These are phyloP conservation scores for Dioscorea cayenensis DNA, from an alignment of 116 monocot species.

Conservation along the genomic window DNA sequence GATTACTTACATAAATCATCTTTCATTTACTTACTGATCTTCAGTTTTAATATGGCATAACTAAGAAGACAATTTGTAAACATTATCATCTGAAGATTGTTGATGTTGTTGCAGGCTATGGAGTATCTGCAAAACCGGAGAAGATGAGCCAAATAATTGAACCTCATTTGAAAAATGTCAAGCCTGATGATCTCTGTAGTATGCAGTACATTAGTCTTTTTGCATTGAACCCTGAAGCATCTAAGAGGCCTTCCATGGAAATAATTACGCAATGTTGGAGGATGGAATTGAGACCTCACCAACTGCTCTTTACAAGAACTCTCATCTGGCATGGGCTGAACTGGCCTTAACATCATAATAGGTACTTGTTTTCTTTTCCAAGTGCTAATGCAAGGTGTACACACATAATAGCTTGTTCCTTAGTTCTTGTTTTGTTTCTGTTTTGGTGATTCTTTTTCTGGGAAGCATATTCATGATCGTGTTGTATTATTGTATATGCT, in stretches of 20 bases:
- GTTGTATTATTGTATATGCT: not conserved
- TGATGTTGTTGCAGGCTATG: constrained; percentile 40
- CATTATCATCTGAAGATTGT: not conserved
- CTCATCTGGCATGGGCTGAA: constrained; percentile 77
- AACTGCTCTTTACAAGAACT: constrained; percentile 46
- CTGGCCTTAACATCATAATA: constrained; percentile 41
- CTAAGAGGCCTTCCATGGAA: constrained; percentile 81
- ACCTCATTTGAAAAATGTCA: constrained; percentile 59
- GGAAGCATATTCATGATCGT: not conserved
- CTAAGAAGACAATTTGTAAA: not conserved
- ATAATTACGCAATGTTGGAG: constrained; percentile 72
- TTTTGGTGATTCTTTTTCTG: not conserved
- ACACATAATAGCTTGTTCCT: not conserved
- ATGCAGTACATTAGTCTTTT: constrained; percentile 59
- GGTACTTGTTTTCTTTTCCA: not conserved
- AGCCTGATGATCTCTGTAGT: constrained; percentile 50
- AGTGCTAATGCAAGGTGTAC: constrained; percentile 15
- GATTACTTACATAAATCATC: not conserved
- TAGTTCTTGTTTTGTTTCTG: not conserved
- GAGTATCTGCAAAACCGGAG: constrained; percentile 50
- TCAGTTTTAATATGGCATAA: not conserved
- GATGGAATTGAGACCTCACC: constrained; percentile 70
- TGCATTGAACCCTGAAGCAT: constrained; percentile 58
- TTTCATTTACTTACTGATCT: not conserved
- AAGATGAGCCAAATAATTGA: constrained; percentile 59